Conservation (phyloP, 108 stramenopile species). For the Fragilaria radians region DNA sequence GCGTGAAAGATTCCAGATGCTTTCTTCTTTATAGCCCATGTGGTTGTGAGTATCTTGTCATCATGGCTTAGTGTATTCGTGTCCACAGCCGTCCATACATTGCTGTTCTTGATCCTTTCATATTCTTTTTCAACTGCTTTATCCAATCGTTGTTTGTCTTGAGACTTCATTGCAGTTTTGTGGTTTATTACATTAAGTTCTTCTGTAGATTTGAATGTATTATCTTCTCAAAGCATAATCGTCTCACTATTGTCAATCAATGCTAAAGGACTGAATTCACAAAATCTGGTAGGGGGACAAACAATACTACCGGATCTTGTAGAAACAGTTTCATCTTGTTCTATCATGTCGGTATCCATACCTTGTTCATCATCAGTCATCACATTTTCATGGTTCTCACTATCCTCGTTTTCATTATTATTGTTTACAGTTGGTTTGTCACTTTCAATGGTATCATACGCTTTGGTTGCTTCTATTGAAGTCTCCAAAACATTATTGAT, state of each 20-base stretch:
- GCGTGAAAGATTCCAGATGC: conserved; percentile 24
- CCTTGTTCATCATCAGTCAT: no score
- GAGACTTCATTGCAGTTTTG: conserved; percentile 23
- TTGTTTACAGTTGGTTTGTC: no score
- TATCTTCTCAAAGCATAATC: no score
- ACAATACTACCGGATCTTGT: no score
- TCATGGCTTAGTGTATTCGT: conserved; percentile 15
- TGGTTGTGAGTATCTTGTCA: conserved; percentile 20
- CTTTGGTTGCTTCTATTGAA: neutral
- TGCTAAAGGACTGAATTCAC: no score
- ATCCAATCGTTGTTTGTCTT: conserved; percentile 23
- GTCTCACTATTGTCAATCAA: no score
- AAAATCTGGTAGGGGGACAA: no score
- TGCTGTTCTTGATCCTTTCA: conserved; percentile 16
- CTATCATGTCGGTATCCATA: no score
- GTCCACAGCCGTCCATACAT: conserved; percentile 13
- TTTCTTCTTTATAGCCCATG: conserved; percentile 33
- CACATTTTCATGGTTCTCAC: no score
- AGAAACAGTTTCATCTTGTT: no score
- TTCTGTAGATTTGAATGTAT: conserved; percentile 22
- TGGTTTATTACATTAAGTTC: conserved; percentile 38
- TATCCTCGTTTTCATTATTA: no score
- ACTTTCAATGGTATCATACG: conserved; percentile 2
- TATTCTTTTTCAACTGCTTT: conserved; percentile 33
- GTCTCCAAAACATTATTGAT: neutral